Percentiles rank a stretch among this genome's conserved stretches.
Conservation (phyloP, 2,329 filamentous ascomycete genomes). For the Onygenales sp. region DNA sequence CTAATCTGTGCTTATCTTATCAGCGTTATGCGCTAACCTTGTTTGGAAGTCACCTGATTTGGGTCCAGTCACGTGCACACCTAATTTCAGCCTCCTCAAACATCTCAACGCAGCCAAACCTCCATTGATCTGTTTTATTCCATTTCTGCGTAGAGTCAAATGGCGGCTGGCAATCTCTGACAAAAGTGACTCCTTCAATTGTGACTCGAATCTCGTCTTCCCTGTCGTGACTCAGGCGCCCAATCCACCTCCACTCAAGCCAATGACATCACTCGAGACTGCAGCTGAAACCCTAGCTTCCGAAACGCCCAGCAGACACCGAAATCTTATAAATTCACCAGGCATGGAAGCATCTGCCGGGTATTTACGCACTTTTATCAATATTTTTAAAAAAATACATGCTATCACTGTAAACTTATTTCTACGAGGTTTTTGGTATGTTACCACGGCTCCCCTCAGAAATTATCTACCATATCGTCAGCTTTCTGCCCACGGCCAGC, state of each 20-base stretch:
- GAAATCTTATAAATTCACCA: neutral
- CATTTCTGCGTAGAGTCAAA: no score
- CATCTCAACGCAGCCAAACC: no score
- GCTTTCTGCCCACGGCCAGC: slow-evolving; percentile 36
- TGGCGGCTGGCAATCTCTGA: no score
- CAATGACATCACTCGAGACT: neutral
- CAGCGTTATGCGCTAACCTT: no score
- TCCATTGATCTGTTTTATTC: no score
- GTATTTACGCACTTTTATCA: neutral
- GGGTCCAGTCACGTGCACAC: no score
- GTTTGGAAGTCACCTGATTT: no score
- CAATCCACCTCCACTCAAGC: neutral
- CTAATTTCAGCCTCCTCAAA: no score
- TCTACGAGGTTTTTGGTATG: slow-evolving; percentile 13
- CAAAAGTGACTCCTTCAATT: neutral
- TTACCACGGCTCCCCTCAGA: slow-evolving; percentile 31
- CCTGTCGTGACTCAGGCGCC: neutral
- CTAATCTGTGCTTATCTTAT: neutral
- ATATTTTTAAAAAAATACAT: neutral
- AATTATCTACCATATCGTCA: slow-evolving; percentile 33
- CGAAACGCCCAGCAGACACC: no score
- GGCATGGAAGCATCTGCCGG: neutral
- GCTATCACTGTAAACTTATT: neutral
- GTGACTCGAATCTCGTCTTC: neutral
- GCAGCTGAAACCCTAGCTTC: no score